Base-by-base conservation (phyloP, 2,329 filamentous ascomycete genomes). In the Fonsecaea monophora region DNA sequence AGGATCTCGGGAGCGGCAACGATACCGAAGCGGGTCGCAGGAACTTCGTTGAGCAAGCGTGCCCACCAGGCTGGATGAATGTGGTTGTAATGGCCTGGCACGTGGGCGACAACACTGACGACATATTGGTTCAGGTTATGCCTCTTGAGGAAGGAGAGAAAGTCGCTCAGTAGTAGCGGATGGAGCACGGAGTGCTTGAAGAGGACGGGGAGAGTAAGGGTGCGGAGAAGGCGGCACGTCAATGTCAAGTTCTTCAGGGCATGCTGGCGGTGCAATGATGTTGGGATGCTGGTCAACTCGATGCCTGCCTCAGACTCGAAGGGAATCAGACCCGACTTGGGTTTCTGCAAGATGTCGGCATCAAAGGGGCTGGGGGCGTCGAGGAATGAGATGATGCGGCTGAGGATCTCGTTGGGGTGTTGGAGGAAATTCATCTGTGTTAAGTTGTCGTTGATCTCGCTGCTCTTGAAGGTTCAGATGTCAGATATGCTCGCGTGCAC, bases 1-100 rank as follows among this genome's bases (percentile, higher is more conserved):
- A 93, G 80, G 18, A 87, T 85, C 3, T 83, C 80, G 0, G 89
- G 88, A 6, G 89, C 85, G 0, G 89, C 88, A 55, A 88, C 76
- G 62, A 90, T 78, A 7, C 85, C 85, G 66, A 90, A 75, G 53
- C 82, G 79, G 55, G 80, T 68, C 7, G 87, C 81, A 37, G 68
- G 65, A 6, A 90, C 76, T 18, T 81, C 75, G 5, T 78, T 75
- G 56, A 91, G 85, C 1, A 90, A 68, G 21, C 80, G 80, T 63
- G 80, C 79, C 89, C 86, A 91, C 72, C 86, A 82, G 75, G 59
- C 81, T 62, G 72, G 73, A 66, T 78, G 74, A 74, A 37, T 76
- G 71, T 37, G 83, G 81, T 58, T 79, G 78, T 60, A 77, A 77
- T 57, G 78, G 78, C 62, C 77, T 74, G 7, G 79, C 80, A 59